Evolutionary conservation across 2,329 filamentous ascomycete species (phyloP).

Genomic region (Aureobasidium sp.): DNA sequence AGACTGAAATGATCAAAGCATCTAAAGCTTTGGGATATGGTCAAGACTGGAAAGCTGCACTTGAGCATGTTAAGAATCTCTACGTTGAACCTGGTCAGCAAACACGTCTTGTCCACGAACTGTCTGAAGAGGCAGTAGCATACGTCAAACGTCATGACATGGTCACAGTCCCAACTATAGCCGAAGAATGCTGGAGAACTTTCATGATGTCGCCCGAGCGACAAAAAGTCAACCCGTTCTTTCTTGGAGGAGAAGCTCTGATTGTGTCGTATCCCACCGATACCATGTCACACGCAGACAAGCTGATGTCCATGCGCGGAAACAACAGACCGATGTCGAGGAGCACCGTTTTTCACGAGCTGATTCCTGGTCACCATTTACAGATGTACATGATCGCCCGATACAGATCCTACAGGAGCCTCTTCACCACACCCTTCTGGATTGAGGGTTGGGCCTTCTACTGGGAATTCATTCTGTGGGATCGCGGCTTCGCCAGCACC

Average conservation of each 20-base stretch:
- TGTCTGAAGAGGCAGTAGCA: constrained; percentile 43
- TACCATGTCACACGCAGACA: constrained; percentile 45
- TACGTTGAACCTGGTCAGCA: constrained; percentile 49
- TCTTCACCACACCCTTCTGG: constrained; percentile 52
- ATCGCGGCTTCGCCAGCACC: constrained; percentile 41
- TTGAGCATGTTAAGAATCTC: constrained; percentile 48
- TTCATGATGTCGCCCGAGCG: constrained; percentile 47
- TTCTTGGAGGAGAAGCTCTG: constrained; percentile 47
- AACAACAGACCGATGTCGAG: constrained; percentile 51
- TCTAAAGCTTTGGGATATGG: constrained; percentile 40
- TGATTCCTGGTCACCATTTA: constrained; percentile 51
- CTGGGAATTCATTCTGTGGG: constrained; percentile 53
- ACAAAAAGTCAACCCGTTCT: constrained; percentile 52
- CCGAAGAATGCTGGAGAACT: constrained; percentile 47
- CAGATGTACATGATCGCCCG: constrained; percentile 44
- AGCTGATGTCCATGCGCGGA: constrained; percentile 52
- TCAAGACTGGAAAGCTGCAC: constrained; percentile 43
- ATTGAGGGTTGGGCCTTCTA: constrained; percentile 56
- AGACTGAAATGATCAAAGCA: constrained; percentile 45
- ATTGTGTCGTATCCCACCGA: constrained; percentile 49
- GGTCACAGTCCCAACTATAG: constrained; percentile 47
- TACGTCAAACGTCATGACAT: constrained; percentile 48
- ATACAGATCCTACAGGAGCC: constrained; percentile 39
- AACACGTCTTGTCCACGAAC: constrained; percentile 41
- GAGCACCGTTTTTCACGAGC: constrained; percentile 54